Base-by-base conservation (phyloP, 2,329 filamentous ascomycete species). In the Hortaea werneckii region DNA sequence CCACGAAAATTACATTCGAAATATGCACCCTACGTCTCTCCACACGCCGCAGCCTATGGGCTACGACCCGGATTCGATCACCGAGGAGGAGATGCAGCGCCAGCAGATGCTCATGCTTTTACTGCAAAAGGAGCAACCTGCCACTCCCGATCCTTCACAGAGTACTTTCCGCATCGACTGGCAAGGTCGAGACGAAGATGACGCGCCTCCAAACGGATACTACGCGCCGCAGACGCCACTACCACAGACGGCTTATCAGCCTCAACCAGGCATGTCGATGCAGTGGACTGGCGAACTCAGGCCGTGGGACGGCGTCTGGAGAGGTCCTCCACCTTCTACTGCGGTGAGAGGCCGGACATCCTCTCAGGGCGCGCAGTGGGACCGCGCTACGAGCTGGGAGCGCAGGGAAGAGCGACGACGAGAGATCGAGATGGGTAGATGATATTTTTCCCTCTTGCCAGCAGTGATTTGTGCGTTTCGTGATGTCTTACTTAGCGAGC, bases 61-160 rank as follows among this genome's bases (percentile, higher is more conserved):
- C 34, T 60, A 61, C 45, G 58, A 63, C 35, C 57, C 63, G 9
- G 54, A 60, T 20, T 45, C 53, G 13, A 62, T 71, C 44, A 65
- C 65, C 20, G 72, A 76, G 53, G 70, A 74, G 44, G 72, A 75
- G 42, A 61, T 67, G 48, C 69, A 73, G 47, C 68, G 70, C 29
- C 69, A 72, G 52, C 72, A 75, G 50, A 72, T 74, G 66, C 64
- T 70, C n/a, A 63, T 68, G 50, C 62, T 76, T 0, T 65, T 74
- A 11, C 55, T 63, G 37, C 51, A 58, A 11, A 50, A 50, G 34
- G 61, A 50, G 50, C 60, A 13, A 57, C 59, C 46, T 9, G 50
- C 55, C 6, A 51, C 56, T 50, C 63, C 32, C 53, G 65, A 52
- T 57, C 65, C 41, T 51, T 59, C 48, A 10, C 63, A 62, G 47